These are phyloP conservation scores for Mucor plumbeus DNA, from an alignment of 371 early-diverging fungal species.

Conservation along the genomic window DNA sequence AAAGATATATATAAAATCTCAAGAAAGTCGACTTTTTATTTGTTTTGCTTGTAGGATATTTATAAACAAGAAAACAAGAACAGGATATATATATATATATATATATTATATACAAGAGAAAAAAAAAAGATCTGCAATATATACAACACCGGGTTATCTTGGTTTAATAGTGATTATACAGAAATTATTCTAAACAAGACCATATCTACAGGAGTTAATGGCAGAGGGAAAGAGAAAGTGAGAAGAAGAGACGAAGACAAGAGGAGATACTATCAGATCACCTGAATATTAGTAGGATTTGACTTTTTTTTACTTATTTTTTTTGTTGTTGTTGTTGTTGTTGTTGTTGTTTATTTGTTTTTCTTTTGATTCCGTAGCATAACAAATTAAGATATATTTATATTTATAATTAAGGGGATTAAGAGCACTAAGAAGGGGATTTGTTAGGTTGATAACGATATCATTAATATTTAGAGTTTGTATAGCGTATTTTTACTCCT, in stretches of 20 bases:
- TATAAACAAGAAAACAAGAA: not conserved
- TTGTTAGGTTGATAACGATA: slow-evolving; percentile 1
- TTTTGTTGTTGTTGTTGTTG: not conserved
- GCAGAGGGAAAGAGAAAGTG: not conserved
- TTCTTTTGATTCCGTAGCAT: slow-evolving; percentile 14
- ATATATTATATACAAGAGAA: not conserved
- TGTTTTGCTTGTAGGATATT: not conserved
- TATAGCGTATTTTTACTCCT: not conserved
- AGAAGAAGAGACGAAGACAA: not conserved
- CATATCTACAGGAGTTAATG: not conserved
- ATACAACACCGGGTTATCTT: not conserved
- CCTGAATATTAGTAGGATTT: not conserved
- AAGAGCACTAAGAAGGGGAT: not conserved
- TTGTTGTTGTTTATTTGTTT: slow-evolving; percentile 1
- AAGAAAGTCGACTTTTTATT: not conserved
- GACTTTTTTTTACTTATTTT: not conserved
- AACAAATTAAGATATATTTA: slow-evolving; percentile 12
- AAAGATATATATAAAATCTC: not conserved
- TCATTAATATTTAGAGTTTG: slow-evolving; percentile 8
- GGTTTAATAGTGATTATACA: not conserved
- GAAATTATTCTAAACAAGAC: not conserved
- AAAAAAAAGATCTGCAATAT: not conserved
- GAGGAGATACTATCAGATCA: not conserved
- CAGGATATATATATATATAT: not conserved
- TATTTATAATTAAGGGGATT: slow-evolving; percentile 6